Evolutionary conservation across 371 early-diverging fungal species (phyloP), one percentile per base, ranked within the genome.

Genomic region (Thermomucor indicae-seudaticae): DNA sequence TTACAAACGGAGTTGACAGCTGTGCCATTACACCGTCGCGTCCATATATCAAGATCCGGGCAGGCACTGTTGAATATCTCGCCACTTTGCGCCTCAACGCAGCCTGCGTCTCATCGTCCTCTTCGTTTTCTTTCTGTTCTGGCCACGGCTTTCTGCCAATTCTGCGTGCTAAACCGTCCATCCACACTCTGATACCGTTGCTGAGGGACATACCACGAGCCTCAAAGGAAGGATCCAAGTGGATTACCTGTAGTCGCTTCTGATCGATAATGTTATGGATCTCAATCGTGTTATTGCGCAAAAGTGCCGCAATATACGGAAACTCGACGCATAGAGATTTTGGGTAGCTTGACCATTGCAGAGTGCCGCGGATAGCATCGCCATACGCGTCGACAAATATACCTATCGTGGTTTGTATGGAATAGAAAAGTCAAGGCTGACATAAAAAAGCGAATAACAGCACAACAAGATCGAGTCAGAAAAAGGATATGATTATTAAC

Each of bases 221-320:
- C 44, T 80, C 82, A 17, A 77, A 30, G 0, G 51, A 44, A 1
- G 79, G 47, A 10, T 81, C 75, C 2, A 89, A 51, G 0, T 53
- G 51, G 8, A 90, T 67, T 0, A 70, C 72, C 47, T 89, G 88
- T 1, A 90, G 60, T 6, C 72, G 64, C 25, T 65, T 57, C 51
- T 90, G 91, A 47, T 83, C 79, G 40, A 82, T 45, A 11, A 90
- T 68, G 53, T 90, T 87, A 64, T 93, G 93, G 7, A 93, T 68
- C 54, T 89, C 85, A 14, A 93, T 72, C 0, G 76, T 70, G 25
- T 84, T 70, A 50, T 84, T 88, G 6, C 75, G 61, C 25, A 93
- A 69, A 1, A 92, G 66, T 1, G 91, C 83, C 6, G 83, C 71
- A 1, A 86, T 81, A 48, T 89, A 90, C 0, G 93, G 93, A 44